Evolutionary conservation across 108 stramenopile species (phyloP), one percentile per base, ranked within the genome.

Genomic region (Epithemia pelagica): DNA sequence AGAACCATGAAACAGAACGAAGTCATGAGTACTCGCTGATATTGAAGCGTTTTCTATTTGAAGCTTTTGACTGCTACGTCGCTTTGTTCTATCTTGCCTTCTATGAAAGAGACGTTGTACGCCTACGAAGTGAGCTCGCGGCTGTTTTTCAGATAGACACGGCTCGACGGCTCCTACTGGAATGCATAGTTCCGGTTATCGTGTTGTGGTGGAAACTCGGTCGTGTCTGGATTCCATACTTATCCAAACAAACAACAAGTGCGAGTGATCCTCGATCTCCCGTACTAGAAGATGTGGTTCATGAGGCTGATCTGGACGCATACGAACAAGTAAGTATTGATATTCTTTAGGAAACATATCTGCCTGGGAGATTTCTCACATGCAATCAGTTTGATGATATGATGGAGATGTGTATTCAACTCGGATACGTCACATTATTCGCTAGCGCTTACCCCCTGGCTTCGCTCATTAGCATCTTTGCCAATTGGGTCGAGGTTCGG

Each of bases 321-420:
- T 66, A 66, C 54, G 65, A 55, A 33, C 37, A 46, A 15, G 37
- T 46, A 46, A 46, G 37, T 3, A n/a, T n/a, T n/a, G n/a, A n/a
- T n/a, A n/a, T 10, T 52, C 18, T 52, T 52, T 10, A 19, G 18
- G 10, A 19, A 18, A 18, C 19, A 18, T 52, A 10, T 52, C 18
- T 52, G 18, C 19, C 19, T 10, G n/a, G n/a, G n/a, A n/a, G n/a
- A n/a, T n/a, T n/a, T n/a, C n/a, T n/a, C n/a, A n/a, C n/a, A n/a
- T n/a, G n/a, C n/a, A n/a, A n/a, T n/a, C 71, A 69, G 23, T 93
- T 90, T 73, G 92, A 93, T 84, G 89, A 90, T 63, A 90, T 85
- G 67, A 82, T 93, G 68, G 92, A 94, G 63, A 89, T 90, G 65
- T 33, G 90, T 28, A 90, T 94, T 54, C 81, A 94, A 57, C 82